A percentile compares a stretch with the other conserved stretches of the same genome.
Conservation (phyloP, 148 eudicot species). For the Vaccinium macrocarpon region DNA sequence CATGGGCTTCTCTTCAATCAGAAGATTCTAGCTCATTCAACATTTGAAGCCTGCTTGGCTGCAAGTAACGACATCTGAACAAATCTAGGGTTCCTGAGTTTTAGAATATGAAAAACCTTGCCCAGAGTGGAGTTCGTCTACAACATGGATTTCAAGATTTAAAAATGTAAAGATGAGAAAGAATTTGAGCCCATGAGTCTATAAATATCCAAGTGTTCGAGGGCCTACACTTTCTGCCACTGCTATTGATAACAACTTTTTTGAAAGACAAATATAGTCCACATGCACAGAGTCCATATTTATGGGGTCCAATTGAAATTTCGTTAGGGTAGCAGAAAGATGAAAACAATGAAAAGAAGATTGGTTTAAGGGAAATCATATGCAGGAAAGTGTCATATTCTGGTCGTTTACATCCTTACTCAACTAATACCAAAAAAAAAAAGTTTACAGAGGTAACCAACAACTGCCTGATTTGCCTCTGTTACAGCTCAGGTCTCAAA, state of each 20-base stretch:
- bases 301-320: background rate
- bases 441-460: background rate
- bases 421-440: too few relatives aligned
- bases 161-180: background rate
- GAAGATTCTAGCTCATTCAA: constrained; percentile 17
- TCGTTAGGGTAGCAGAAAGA: background rate
- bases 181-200: background rate
- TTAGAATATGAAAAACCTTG: background rate
- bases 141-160: background rate
- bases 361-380: background rate
- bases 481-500: background rate
- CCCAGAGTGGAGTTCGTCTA: background rate
- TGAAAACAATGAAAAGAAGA: background rate
- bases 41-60: constrained; percentile 9
- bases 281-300: background rate
- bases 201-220: background rate
- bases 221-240: background rate
- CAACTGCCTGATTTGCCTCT: too few relatives aligned
- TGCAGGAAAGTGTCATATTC: background rate
- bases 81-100: background rate
- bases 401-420: background rate
- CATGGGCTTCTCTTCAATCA: constrained; percentile 22
- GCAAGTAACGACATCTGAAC: background rate
- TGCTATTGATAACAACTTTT: background rate
- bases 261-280: background rate